These are phyloP conservation scores for Adenanthera pavonina DNA, from an alignment of 306 rosid species.

Conservation along the genomic window DNA sequence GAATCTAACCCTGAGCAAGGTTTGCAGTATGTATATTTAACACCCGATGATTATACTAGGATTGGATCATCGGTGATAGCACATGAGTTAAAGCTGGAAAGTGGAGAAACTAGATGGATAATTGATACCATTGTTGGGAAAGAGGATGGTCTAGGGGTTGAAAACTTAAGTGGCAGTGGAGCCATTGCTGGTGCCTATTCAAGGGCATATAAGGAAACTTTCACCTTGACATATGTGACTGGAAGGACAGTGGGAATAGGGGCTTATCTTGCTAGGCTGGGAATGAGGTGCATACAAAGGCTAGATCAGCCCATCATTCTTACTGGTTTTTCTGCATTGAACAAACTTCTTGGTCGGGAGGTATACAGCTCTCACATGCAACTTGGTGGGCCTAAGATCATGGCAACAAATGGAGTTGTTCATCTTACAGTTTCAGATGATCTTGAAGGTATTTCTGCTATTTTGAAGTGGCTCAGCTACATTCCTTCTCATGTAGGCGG, in stretches of 20 bases:
- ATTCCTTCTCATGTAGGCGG: constrained; percentile 91
- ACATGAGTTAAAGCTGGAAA: constrained; percentile 71
- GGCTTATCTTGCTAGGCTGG: constrained; percentile 99
- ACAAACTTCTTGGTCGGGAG: constrained; percentile 99
- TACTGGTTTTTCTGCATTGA: constrained; percentile 95
- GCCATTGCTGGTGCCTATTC: constrained; percentile 99
- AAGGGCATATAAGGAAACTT: constrained; percentile 93
- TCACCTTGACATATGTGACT: constrained; percentile 93
- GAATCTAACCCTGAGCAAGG: constrained; percentile 94
- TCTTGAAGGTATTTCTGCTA: constrained; percentile 96
- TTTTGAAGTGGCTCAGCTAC: constrained; percentile 97
- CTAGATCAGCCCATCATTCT: constrained; percentile 99
- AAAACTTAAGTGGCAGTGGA: constrained; percentile 95
- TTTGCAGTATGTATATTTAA: constrained; percentile 89
- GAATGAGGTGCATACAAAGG: constrained; percentile 99
- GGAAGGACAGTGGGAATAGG: constrained; percentile 99
- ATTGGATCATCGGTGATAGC: constrained; percentile 87
- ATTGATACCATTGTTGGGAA: constrained; percentile 97
- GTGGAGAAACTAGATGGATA: constrained; percentile 95
- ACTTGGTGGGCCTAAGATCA: constrained; percentile 98
- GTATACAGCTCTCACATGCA: constrained; percentile 99
- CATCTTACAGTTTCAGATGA: constrained; percentile 97
- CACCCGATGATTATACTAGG: constrained; percentile 86
- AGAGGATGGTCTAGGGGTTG: constrained; percentile 96
- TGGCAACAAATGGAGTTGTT: constrained; percentile 99